A percentile compares a stretch with the other conserved stretches of the same genome.
These are phyloP conservation scores for Yarrowia sp. DNA, from an alignment of 805 yeast genomes.

Conservation along the genomic window DNA sequence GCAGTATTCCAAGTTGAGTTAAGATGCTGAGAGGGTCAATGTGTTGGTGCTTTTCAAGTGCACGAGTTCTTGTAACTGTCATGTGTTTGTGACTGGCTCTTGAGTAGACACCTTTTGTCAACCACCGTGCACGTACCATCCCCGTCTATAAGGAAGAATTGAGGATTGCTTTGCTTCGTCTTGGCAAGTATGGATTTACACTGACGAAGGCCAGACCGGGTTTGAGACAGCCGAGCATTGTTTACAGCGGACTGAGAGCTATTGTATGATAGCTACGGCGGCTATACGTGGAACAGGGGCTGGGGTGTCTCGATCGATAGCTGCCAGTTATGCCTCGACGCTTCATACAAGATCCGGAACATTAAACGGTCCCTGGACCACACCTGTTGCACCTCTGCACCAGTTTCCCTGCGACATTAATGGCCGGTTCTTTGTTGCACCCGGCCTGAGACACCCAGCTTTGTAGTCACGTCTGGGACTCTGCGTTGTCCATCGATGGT, in stretches of 20 bases:
- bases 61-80: no score
- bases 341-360: neutral
- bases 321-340: neutral
- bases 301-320: neutral
- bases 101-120: no score
- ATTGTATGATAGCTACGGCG: neutral
- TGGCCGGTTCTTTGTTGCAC: neutral
- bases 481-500: neutral
- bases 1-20: no score
- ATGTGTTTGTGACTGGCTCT: no score
- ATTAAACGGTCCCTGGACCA: neutral
- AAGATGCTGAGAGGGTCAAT: no score
- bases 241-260: neutral
- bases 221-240: no score
- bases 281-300: neutral
- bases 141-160: no score
- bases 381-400: neutral
- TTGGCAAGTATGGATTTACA: neutral
- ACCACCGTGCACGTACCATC: no score
- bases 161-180: neutral
- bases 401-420: slow-evolving; percentile 1
- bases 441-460: neutral
- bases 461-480: slow-evolving; percentile 1
- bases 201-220: no score
- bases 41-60: no score